phyloP scores from a whole-genome alignment of 768 basidiomycete genomes.

The Rhizopogon sp. region DNA sequence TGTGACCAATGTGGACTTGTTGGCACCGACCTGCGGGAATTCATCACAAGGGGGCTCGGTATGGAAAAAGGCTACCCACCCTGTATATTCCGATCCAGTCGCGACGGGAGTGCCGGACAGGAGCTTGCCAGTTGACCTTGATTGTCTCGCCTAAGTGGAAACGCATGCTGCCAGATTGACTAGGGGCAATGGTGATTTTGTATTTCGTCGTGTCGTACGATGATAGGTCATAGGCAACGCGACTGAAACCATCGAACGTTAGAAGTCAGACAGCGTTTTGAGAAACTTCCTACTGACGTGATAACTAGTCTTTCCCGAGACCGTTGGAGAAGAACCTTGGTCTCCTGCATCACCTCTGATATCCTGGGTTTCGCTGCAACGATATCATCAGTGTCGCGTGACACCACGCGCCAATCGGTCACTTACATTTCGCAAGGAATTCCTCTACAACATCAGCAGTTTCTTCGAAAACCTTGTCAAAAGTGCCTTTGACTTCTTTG shows the following conservation, averaged over 20 bases:
- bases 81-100: conserved; percentile 97
- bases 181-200: conserved; percentile 54
- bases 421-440: conserved; percentile 83
- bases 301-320: conserved; percentile 89
- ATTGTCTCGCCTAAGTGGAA: conserved; percentile 95
- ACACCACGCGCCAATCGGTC: no score
- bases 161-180: conserved; percentile 43
- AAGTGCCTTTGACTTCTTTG: conserved; percentile 87
- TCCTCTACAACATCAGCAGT: conserved; percentile 92
- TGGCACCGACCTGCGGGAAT: conserved; percentile 69
- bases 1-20: conserved; percentile 78
- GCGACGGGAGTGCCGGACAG: conserved; percentile 76
- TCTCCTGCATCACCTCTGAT: conserved; percentile 88
- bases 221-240: conserved; percentile 78
- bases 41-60: background rate
- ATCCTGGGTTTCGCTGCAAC: conserved; percentile 77
- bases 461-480: conserved; percentile 95
- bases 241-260: conserved; percentile 34
- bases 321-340: conserved; percentile 86
- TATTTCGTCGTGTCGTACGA: conserved; percentile 80
- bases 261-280: background rate
- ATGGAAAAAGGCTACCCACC: conserved; percentile 33
- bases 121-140: conserved; percentile 81
- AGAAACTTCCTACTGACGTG: conserved; percentile 51
- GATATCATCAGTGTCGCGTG: conserved; percentile 2